Evolutionary conservation across 805 yeast genomes (phyloP).

Genomic region (Saccharomycopsis fermentans): DNA sequence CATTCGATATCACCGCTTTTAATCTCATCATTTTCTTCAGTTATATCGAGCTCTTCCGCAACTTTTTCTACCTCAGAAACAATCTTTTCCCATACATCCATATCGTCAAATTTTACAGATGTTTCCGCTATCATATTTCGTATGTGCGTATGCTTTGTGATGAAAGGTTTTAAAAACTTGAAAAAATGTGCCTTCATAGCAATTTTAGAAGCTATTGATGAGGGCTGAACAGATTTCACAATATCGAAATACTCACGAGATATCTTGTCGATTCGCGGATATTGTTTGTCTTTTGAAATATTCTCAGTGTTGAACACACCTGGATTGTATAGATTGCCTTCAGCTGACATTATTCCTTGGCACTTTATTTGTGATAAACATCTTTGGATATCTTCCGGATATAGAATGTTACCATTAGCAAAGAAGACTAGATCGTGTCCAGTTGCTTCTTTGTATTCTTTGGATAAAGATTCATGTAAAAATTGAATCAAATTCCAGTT

Average conservation of each 20-base stretch:
- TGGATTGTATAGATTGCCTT: conserved; percentile 88
- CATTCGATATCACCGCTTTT: conserved; percentile 43
- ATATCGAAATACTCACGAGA: conserved; percentile 84
- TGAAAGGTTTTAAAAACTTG: conserved; percentile 73
- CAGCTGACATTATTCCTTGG: conserved; percentile 97
- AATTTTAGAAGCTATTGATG: conserved; percentile 56
- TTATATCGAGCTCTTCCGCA: conserved; percentile 46
- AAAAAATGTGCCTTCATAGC: conserved; percentile 92
- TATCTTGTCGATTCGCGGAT: conserved; percentile 77
- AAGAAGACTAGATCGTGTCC: conserved; percentile 47
- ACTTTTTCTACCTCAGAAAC: conserved; percentile 58
- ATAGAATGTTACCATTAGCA: conserved; percentile 90
- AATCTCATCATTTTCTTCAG: conserved; percentile 41
- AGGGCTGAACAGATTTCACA: conserved; percentile 40
- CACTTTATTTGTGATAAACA: conserved; percentile 55
- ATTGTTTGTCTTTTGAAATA: conserved; percentile 41
- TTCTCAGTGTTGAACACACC: conserved; percentile 50
- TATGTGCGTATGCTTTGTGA: conserved; percentile 66
- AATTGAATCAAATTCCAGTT: conserved; percentile 78
- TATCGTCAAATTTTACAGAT: conserved; percentile 26
- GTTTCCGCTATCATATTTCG: conserved; percentile 55
- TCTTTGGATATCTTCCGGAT: conserved; percentile 71
- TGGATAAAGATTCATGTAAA: conserved; percentile 65
- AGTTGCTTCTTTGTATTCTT: conserved; percentile 36
- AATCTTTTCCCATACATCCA: conserved; percentile 43